Percentiles rank a stretch among this genome's conserved stretches.
phyloP scores from a whole-genome alignment of 768 basidiomycete genomes.

The Macrolepiota fuliginosa region DNA sequence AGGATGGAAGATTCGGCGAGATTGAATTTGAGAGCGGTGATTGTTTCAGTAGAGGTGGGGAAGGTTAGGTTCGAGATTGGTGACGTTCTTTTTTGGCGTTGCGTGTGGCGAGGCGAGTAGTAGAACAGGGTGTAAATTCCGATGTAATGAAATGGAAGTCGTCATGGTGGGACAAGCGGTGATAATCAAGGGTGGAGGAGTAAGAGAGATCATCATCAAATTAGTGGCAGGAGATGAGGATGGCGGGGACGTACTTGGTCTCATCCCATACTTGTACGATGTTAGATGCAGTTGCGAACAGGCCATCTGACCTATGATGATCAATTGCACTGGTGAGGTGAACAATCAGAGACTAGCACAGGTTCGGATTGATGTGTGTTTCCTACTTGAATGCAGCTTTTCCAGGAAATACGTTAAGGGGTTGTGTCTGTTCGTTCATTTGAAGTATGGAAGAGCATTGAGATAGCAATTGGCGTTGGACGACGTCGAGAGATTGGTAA shows the following conservation, averaged over 20 bases:
- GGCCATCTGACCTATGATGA: constrained; percentile 84
- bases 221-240: background rate
- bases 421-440: constrained; percentile 31
- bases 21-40: constrained; percentile 88
- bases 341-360: constrained; percentile 3
- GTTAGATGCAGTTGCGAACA: constrained; percentile 93
- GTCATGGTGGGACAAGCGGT: background rate
- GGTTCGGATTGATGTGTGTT: background rate
- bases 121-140: constrained; percentile 5
- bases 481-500: constrained; percentile 17
- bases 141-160: background rate
- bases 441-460: background rate
- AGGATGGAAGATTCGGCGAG: constrained; percentile 91
- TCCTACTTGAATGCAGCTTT: constrained; percentile 90
- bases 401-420: constrained; percentile 75
- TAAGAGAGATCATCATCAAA: background rate
- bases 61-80: constrained; percentile 87
- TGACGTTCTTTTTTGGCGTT: constrained; percentile 52
- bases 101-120: background rate
- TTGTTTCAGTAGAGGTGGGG: constrained; percentile 84
- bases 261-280: constrained; percentile 98
- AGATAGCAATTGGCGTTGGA: background rate
- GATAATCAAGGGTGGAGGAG: background rate
- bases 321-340: constrained; percentile 74
- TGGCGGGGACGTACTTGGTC: constrained; percentile 62